Percentiles rank a stretch among this genome's conserved stretches.
phyloP scores from a whole-genome alignment of 371 early-diverging fungal species.

The Apophysomyces sp. region DNA sequence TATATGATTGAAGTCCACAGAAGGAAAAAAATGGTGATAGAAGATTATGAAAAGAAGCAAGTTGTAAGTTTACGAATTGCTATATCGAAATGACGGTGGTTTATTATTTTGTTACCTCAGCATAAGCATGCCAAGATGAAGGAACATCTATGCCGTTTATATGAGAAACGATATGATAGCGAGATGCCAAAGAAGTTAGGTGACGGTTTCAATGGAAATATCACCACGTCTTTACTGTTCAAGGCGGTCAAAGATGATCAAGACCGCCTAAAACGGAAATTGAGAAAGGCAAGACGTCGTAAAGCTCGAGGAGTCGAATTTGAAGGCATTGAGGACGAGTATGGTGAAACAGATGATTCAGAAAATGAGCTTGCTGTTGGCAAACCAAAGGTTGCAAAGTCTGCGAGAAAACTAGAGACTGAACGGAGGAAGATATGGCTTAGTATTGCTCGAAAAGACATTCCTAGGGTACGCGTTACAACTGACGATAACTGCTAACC shows the following conservation, averaged over 20 bases:
- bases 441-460: constrained; percentile 46
- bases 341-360: constrained; percentile 1
- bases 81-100: not conserved
- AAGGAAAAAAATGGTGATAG: constrained; percentile 32
- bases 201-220: not conserved
- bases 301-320: not conserved
- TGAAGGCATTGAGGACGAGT: not conserved
- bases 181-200: constrained; percentile 18
- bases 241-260: constrained; percentile 27
- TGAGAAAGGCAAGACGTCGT: constrained; percentile 9
- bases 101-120: constrained; percentile 5
- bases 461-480: constrained; percentile 34
- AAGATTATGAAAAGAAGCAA: constrained; percentile 43
- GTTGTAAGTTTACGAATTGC: constrained; percentile 19
- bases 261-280: constrained; percentile 21
- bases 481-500: not conserved
- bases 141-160: constrained; percentile 32
- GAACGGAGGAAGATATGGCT: constrained; percentile 41
- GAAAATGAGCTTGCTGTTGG: not conserved
- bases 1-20: constrained; percentile 46
- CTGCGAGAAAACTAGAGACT: constrained; percentile 25
- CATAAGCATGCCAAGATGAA: constrained; percentile 27
- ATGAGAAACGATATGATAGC: constrained; percentile 39
- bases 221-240: constrained; percentile 9
- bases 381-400: constrained; percentile 1